These are phyloP conservation scores for Lentinula aciculospora DNA, from an alignment of 768 basidiomycete genomes.

Conservation along the genomic window DNA sequence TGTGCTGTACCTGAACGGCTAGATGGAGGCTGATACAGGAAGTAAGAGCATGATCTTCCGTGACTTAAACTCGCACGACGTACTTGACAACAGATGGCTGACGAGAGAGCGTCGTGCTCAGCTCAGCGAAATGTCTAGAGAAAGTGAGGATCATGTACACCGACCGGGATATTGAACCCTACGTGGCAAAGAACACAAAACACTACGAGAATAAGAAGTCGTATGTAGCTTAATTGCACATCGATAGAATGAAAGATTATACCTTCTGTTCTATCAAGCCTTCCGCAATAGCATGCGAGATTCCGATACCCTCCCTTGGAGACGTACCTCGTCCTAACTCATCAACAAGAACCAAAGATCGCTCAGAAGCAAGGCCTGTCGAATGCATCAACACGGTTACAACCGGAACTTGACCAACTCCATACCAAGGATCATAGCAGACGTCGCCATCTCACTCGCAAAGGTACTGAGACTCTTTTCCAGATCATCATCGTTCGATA, in stretches of 20 bases:
- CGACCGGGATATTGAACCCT: constrained; percentile 14
- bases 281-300: constrained; percentile 81
- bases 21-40: constrained; percentile 61
- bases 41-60: neutral
- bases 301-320: constrained; percentile 74
- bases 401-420: neutral
- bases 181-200: constrained; percentile 92
- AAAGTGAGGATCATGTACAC: neutral
- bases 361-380: constrained; percentile 62
- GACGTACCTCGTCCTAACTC: constrained; percentile 93
- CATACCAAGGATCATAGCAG: constrained; percentile 84
- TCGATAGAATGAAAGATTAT: no score
- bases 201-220: constrained; percentile 40
- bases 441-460: constrained; percentile 89
- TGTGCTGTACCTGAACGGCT: constrained; percentile 50
- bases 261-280: constrained; percentile 72
- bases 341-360: constrained; percentile 80
- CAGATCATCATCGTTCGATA: constrained; percentile 93
- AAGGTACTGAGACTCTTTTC: constrained; percentile 92
- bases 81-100: constrained; percentile 82
- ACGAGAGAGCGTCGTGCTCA: constrained; percentile 67
- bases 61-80: constrained; percentile 16
- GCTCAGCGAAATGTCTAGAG: constrained; percentile 72
- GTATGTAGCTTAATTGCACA: no score
- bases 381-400: neutral